These are phyloP conservation scores for Schwanniomyces yamadae DNA, from an alignment of 805 yeast genomes.

Conservation along the genomic window DNA sequence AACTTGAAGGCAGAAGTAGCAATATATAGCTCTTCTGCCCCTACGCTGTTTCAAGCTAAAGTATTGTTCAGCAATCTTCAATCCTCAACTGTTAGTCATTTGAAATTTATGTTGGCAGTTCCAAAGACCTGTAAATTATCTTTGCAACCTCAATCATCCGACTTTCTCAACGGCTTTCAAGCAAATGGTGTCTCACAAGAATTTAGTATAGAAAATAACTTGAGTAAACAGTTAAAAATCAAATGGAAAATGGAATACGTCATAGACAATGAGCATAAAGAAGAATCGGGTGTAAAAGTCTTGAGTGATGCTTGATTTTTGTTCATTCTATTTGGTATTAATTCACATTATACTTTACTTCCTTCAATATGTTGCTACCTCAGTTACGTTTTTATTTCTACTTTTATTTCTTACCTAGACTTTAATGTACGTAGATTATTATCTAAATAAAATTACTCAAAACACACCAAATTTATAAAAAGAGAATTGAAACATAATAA, in stretches of 20 bases:
- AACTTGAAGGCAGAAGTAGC: slow-evolving; percentile 51
- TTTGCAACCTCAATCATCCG: slow-evolving; percentile 62
- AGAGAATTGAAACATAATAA: too few species aligned
- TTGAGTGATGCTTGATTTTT: slow-evolving; percentile 12
- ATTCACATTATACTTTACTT: too few species aligned
- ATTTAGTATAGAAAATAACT: slow-evolving; percentile 37
- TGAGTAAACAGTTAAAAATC: slow-evolving; percentile 50
- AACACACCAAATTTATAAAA: too few species aligned
- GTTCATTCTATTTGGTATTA: too few species aligned
- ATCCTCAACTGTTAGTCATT: slow-evolving; percentile 42
- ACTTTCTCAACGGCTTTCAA: slow-evolving; percentile 47
- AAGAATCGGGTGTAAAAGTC: slow-evolving; percentile 56
- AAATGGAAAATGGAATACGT: slow-evolving; percentile 71
- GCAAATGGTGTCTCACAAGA: slow-evolving; percentile 55
- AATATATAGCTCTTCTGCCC: slow-evolving; percentile 32
- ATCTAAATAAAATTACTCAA: too few species aligned
- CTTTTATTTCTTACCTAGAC: too few species aligned
- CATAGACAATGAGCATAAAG: slow-evolving; percentile 46
- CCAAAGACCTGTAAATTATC: slow-evolving; percentile 60
- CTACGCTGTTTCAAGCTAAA: slow-evolving; percentile 40
- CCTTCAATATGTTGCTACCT: too few species aligned
- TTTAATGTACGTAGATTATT: too few species aligned
- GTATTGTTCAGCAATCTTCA: slow-evolving; percentile 53
- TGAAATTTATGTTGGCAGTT: slow-evolving; percentile 67
- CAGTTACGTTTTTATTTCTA: too few species aligned